Conservation (phyloP, 2,329 filamentous ascomycete species). For the Rutstroemia sp. region DNA sequence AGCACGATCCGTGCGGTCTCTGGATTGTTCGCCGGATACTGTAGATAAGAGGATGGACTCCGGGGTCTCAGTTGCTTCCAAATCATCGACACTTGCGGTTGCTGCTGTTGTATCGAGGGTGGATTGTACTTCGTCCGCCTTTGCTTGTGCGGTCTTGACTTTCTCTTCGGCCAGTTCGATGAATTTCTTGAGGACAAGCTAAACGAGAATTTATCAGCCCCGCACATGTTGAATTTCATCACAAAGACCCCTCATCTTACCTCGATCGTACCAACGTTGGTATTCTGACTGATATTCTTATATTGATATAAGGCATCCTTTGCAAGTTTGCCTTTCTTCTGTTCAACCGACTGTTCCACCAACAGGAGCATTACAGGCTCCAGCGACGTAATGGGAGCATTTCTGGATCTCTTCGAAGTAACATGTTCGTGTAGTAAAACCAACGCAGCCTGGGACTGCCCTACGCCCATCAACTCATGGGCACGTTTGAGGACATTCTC, state of each 20-base stretch:
- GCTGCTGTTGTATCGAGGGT: constrained; percentile 69
- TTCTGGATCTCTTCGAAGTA: constrained; percentile 94
- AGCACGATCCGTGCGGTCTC: constrained; percentile 93
- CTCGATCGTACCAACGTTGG: constrained; percentile 96
- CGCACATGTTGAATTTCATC: constrained; percentile 1
- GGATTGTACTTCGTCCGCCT: constrained; percentile 91
- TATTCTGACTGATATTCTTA: constrained; percentile 99
- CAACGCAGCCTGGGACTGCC: constrained; percentile 85
- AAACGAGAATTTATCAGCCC: constrained; percentile 11
- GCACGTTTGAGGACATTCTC: constrained; percentile 99
- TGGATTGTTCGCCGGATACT: constrained; percentile 94
- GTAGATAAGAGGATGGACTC: constrained; percentile 97
- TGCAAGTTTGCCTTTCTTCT: constrained; percentile 95
- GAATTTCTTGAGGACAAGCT: constrained; percentile 93
- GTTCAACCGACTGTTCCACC: constrained; percentile 92
- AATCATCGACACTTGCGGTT: constrained; percentile 77
- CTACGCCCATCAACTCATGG: constrained; percentile 96
- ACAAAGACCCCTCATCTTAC: constrained; percentile 37
- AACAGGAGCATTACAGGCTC: constrained; percentile 98
- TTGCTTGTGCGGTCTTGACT: constrained; percentile 90
- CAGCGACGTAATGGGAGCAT: constrained; percentile 89
- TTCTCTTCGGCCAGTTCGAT: constrained; percentile 95
- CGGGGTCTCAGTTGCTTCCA: constrained; percentile 94
- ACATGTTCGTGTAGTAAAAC: constrained; percentile 98
- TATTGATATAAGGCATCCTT: constrained; percentile 99